Base-by-base conservation (phyloP, 306 rosid species). In the Ochetophila trinervis region DNA sequence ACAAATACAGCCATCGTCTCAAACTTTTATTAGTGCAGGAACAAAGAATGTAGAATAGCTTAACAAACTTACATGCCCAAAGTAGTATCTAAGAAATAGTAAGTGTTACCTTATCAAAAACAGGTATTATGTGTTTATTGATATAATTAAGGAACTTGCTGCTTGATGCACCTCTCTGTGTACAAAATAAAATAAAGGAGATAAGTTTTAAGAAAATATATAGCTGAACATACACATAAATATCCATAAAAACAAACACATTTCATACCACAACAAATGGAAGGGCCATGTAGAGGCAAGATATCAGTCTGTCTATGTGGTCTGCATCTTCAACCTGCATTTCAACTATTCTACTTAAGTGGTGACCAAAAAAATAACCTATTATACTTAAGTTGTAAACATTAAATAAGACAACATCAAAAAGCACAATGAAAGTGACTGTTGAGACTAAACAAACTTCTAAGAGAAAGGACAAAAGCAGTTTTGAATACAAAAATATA, bases 141-240 rank as follows among this genome's bases (percentile, higher is more conserved):
- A 94, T 75, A 60, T 88, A 94, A 82, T 69, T 90, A 53, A 90
- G 87, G 65, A 90, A 88, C 68, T 94, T 94, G 90, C 84, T 88
- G 81, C 96, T 87, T 48, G 97, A 84, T 35, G 99, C 99, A 68
- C 99, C 99, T 72, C 87, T 86, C 99, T 93, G 74, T 61, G 58
- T 53, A 57, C 17, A 14, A 72, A 65, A 69, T 19, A 66, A 48
- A 63, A 48, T 4, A 57, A 24, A 52, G 20, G 57, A 14, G 22
- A 60, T 65, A 27, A 16, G 40, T 65, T 37, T 42, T 55, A 17
- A 62, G 24, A 53, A 74, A 78, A 21, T 36, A 51, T 51, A 60
- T 49, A 71, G 19, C 16, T 45, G 63, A 19, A 30, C 36, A 18
- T 18, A 48, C 10, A 62, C 15, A 63, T 52, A 50, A 70, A 65